These are phyloP conservation scores for Sequoia sempervirens DNA, from an alignment of 75 land plant genomes.

Conservation along the genomic window DNA sequence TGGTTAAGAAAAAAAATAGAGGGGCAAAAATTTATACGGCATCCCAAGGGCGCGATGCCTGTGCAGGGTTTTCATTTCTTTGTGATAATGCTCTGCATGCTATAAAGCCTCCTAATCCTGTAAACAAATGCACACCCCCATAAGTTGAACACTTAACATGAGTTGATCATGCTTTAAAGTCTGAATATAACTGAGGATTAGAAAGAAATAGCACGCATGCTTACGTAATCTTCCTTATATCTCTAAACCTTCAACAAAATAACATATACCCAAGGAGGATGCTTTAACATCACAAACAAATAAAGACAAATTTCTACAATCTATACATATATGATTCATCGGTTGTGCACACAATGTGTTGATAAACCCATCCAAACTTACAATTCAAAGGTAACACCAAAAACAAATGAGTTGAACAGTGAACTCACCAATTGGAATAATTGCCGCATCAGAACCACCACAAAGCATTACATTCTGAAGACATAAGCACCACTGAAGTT, in stretches of 20 bases:
- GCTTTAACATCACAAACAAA: neutral
- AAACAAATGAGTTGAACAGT: neutral
- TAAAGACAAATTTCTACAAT: neutral
- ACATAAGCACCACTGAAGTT: neutral
- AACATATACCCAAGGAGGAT: neutral
- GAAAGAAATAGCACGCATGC: neutral
- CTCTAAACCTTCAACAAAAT: neutral
- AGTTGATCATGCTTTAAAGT: neutral
- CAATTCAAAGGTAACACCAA: neutral
- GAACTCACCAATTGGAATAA: conserved; percentile 79
- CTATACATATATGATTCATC: neutral
- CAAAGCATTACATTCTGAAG: conserved; percentile 88
- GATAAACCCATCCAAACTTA: neutral
- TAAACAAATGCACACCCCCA: neutral
- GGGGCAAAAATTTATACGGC: conserved; percentile 25
- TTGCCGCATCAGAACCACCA: conserved; percentile 94
- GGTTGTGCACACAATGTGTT: neutral
- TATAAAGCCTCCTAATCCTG: conserved; percentile 93
- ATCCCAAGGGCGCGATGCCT: conserved; percentile 98
- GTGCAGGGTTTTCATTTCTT: conserved; percentile 67
- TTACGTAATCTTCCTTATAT: neutral
- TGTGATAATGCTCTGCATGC: conserved; percentile 93
- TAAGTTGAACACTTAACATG: neutral
- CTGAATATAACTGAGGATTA: neutral
- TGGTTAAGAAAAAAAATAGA: neutral